phyloP scores from a whole-genome alignment of 805 yeast species.

The Cyberlindnera euphorbiae region DNA sequence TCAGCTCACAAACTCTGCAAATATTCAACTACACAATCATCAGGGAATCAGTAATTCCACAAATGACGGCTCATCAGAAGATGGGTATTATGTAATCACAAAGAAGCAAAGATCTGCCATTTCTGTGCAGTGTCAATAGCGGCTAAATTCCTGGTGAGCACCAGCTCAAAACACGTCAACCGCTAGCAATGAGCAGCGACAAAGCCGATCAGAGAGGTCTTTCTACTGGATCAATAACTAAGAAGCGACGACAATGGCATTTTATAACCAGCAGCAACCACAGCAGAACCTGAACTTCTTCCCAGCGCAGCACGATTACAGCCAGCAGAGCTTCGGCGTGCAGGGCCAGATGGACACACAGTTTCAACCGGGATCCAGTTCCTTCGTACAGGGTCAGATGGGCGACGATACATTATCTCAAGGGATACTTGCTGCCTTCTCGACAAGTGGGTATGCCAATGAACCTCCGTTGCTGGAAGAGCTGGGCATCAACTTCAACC shows the following conservation, averaged over 20 bases:
- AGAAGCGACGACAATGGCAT: constrained; percentile 9
- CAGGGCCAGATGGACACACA: constrained; percentile 27
- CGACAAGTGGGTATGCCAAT: constrained; percentile 90
- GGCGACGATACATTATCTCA: constrained; percentile 46
- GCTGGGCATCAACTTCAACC: constrained; percentile 86
- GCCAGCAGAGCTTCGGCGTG: constrained; percentile 12
- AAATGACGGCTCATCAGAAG: too few relatives aligned
- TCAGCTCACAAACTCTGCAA: too few relatives aligned
- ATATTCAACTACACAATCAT: too few relatives aligned
- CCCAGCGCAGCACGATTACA: constrained; percentile 24
- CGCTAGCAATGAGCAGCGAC: too few relatives aligned
- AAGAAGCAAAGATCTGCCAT: too few relatives aligned
- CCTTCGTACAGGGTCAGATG: constrained; percentile 18
- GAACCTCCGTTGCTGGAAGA: constrained; percentile 93
- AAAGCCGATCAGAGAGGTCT: too few relatives aligned
- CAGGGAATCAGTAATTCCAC: too few relatives aligned
- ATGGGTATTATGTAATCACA: too few relatives aligned
- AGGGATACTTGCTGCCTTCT: constrained; percentile 87
- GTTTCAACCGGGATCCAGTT: neutral
- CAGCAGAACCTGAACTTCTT: constrained; percentile 27
- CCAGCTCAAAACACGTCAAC: too few relatives aligned
- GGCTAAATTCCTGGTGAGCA: too few relatives aligned
- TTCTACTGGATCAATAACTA: too few relatives aligned
- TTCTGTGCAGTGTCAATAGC: too few relatives aligned
- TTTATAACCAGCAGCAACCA: constrained; percentile 5